These are phyloP conservation scores for Chlorella sp. DNA, from an alignment of 139 green algal species.

Conservation along the genomic window DNA sequence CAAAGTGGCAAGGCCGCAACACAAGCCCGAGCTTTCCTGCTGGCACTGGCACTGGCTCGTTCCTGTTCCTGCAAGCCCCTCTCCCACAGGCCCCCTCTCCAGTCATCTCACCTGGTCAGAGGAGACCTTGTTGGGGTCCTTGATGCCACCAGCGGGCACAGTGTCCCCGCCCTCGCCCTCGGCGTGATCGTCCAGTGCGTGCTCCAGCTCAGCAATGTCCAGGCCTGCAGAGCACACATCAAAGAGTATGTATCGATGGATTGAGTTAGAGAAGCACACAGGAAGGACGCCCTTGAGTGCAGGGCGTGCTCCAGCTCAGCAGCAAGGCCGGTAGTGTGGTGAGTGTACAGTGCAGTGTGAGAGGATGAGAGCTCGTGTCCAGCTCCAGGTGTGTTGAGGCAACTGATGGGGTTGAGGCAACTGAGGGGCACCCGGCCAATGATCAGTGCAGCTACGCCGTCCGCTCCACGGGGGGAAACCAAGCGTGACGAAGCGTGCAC, in stretches of 20 bases:
- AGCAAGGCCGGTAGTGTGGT: neutral
- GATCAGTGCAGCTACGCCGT: neutral
- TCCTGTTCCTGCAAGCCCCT: neutral
- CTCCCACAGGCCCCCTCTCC: neutral
- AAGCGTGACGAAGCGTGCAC: neutral
- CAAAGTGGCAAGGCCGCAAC: no score
- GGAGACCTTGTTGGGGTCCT: no score
- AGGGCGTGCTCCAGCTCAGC: no score
- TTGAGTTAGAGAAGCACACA: neutral
- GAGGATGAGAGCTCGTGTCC: neutral
- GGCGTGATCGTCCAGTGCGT: constrained; percentile 23
- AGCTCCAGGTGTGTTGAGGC: neutral
- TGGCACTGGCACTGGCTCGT: neutral
- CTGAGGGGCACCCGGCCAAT: no score
- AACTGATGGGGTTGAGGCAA: no score
- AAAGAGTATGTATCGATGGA: neutral
- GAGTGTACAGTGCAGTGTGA: neutral
- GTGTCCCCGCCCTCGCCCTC: neutral
- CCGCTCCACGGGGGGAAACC: neutral
- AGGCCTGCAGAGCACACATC: constrained; percentile 10
- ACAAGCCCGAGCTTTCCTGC: no score
- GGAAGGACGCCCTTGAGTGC: neutral
- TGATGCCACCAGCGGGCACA: no score
- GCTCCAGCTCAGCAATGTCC: constrained; percentile 50
- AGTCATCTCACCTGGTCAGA: neutral